Evolutionary conservation across 2,329 filamentous ascomycete genomes (phyloP).

Genomic region (Gaeumannomyces tritici): DNA sequence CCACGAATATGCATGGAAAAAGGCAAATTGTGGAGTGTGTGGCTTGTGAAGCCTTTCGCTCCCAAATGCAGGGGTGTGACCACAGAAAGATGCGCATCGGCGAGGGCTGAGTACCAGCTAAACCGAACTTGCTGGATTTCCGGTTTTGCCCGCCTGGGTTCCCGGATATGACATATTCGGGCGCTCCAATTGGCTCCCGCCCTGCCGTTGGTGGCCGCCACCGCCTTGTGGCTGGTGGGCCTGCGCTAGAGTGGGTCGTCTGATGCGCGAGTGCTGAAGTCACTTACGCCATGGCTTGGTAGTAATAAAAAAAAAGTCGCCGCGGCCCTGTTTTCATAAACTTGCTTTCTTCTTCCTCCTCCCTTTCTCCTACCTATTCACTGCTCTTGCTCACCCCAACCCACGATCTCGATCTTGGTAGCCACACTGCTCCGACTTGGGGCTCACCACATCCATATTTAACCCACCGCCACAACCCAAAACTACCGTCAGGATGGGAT

Average conservation of each 20-base stretch:
- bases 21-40: background rate
- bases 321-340: conserved; percentile 5
- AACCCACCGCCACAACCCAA: background rate
- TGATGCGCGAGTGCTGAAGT: background rate
- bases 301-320: conserved; percentile 1
- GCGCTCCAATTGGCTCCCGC: background rate
- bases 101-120: background rate
- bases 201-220: background rate
- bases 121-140: background rate
- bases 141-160: background rate
- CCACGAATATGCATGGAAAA: background rate
- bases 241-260: background rate
- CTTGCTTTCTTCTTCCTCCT: background rate
- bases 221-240: background rate
- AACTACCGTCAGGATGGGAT: conserved; percentile 29
- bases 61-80: background rate
- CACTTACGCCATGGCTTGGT: background rate
- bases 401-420: background rate
- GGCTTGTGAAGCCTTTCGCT: background rate
- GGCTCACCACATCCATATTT: background rate
- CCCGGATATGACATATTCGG: background rate
- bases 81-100: no score
- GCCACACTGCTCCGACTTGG: background rate
- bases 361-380: background rate
- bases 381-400: background rate